Conservation (phyloP, 768 basidiomycete genomes). For the Panus rudis region DNA sequence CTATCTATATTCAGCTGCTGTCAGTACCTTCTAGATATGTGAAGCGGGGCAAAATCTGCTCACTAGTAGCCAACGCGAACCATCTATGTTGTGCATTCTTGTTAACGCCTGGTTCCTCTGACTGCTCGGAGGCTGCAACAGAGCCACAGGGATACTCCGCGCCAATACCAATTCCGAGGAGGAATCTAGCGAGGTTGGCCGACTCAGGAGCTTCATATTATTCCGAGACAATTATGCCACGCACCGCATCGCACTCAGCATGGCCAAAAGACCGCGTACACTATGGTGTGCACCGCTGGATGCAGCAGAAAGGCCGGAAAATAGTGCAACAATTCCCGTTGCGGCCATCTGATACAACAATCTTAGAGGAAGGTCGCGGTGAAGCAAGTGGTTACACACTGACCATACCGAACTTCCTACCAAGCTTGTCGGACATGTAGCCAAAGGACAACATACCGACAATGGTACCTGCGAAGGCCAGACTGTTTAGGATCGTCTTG, state of each 20-base stretch:
- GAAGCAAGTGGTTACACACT: constrained; percentile 13
- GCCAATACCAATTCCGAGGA: constrained; percentile 84
- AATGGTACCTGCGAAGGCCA: constrained; percentile 82
- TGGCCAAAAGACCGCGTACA: constrained; percentile 62
- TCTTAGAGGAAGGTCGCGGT: neutral
- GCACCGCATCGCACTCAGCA: constrained; percentile 75
- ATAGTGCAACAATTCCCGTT: constrained; percentile 76
- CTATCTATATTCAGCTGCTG: constrained; percentile 43
- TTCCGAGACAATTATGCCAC: too few species aligned
- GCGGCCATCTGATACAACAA: constrained; percentile 56
- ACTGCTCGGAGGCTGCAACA: constrained; percentile 84
- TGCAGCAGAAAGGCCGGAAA: constrained; percentile 77
- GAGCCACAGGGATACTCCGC: constrained; percentile 90
- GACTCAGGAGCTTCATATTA: too few species aligned
- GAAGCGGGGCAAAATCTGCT: too few species aligned
- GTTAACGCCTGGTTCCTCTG: constrained; percentile 72
- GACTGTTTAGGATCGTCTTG: constrained; percentile 53
- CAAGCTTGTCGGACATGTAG: constrained; percentile 80
- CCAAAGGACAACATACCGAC: constrained; percentile 81
- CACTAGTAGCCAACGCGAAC: constrained; percentile 87
- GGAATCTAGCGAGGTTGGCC: constrained; percentile 70
- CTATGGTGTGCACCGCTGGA: constrained; percentile 73
- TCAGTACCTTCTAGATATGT: too few species aligned
- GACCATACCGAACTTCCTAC: constrained; percentile 87
- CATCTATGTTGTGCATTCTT: constrained; percentile 81